Evolutionary conservation across 1,284 basidiomycete genomes (phyloP), one percentile per base, ranked within the genome.

Genomic region (Athelia psychrophila): DNA sequence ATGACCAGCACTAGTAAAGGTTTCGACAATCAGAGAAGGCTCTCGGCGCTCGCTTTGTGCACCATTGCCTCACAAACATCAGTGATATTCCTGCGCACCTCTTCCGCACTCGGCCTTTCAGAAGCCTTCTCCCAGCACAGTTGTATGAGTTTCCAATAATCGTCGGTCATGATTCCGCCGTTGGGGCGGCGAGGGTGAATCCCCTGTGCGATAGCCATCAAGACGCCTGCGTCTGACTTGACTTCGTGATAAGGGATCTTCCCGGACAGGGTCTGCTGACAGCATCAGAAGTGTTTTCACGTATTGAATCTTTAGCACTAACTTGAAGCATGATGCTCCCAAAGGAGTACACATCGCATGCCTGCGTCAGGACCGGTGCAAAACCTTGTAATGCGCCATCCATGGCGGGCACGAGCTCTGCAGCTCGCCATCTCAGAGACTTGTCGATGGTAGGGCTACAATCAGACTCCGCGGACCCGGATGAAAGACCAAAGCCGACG

Each of bases 41-140:
- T n/a, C n/a, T n/a, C n/a, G n/a, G n/a, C n/a, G n/a, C n/a, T n/a
- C n/a, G n/a, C n/a, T n/a, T n/a, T n/a, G n/a, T n/a, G n/a, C n/a
- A n/a, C n/a, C n/a, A n/a, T n/a, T n/a, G 59, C 61, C 16, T 74
- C 69, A 47, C 84, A 61, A n/a, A 67, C 57, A n/a, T 58, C 56
- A 30, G 57, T 58, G 51, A 79, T 71, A 33, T 64, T 62, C 13
- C 51, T 5, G 27, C 27, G 5, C 60, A 30, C 13, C 13, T 30
- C 27, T 30, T 30, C 27, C 6, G 27, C 27, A 30, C 27, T 30
- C 27, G 27, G 27, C 13, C 27, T 30, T 6, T 13, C 13, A 13
- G 6, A 6, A 5, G 27, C 6, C 27, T 30, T 30, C 27, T 30
- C 27, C 38, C 38, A 42, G 20, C 38, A 42, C n/a, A 5, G 6